These are phyloP conservation scores for Saccharomycopsis guyanensis DNA, from an alignment of 805 yeast genomes.

Conservation along the genomic window DNA sequence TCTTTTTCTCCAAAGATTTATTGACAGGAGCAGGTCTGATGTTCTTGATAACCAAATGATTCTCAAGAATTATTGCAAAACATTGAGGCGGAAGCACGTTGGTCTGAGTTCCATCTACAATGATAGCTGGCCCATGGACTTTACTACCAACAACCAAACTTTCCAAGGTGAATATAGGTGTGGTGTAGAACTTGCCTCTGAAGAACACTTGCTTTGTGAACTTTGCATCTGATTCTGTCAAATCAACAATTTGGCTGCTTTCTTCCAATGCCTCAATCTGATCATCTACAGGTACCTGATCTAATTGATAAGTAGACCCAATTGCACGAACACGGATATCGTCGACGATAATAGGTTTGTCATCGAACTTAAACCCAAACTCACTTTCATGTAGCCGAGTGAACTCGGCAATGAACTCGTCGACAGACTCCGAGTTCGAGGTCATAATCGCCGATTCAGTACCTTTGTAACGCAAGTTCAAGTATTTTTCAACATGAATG, in stretches of 20 bases:
- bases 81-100: slow-evolving; percentile 61
- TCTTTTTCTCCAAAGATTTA: slow-evolving; percentile 21
- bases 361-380: slow-evolving; percentile 60
- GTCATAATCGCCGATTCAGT: slow-evolving; percentile 86
- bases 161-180: slow-evolving; percentile 52
- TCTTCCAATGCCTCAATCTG: slow-evolving; percentile 37
- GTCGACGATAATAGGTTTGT: slow-evolving; percentile 55
- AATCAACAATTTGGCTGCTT: slow-evolving; percentile 23
- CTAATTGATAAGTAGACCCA: slow-evolving; percentile 46
- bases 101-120: slow-evolving; percentile 78
- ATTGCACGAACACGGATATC: slow-evolving; percentile 70
- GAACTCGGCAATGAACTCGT: slow-evolving; percentile 39
- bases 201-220: slow-evolving; percentile 48
- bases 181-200: slow-evolving; percentile 38
- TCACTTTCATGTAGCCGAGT: slow-evolving; percentile 53
- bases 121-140: slow-evolving; percentile 64
- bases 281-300: slow-evolving; percentile 40
- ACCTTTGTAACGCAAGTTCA: slow-evolving; percentile 78
- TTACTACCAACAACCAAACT: slow-evolving; percentile 44
- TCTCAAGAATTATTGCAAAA: slow-evolving; percentile 44
- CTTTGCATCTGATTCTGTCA: slow-evolving; percentile 25
- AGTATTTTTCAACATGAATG: slow-evolving; percentile 44
- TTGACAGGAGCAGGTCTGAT: slow-evolving; percentile 4
- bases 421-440: slow-evolving; percentile 23
- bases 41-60: slow-evolving; percentile 51